phyloP scores from a whole-genome alignment of 2,329 filamentous ascomycete genomes.

The Emericellopsis cladophorae region DNA sequence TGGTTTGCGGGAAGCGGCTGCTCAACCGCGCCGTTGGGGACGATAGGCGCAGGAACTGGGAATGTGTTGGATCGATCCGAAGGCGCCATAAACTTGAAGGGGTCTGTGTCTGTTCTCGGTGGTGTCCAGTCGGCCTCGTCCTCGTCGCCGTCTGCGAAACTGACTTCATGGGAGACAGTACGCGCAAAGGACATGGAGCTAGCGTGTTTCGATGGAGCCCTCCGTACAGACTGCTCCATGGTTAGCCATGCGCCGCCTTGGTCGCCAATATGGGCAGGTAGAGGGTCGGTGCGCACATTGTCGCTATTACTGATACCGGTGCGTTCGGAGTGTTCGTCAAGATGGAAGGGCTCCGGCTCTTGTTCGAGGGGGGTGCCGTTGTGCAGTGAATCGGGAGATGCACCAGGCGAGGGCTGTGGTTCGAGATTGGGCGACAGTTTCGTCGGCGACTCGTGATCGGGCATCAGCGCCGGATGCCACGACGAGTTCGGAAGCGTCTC shows the following conservation, averaged over 20 bases:
- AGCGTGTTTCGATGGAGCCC: slow-evolving; percentile 26
- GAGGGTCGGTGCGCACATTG: no score
- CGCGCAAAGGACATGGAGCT: slow-evolving; percentile 52
- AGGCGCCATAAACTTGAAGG: slow-evolving; percentile 46
- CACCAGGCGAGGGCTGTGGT: slow-evolving; percentile 1
- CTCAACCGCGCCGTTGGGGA: slow-evolving; percentile 9
- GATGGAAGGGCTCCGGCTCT: slow-evolving; percentile 1
- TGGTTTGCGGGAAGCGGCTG: slow-evolving; percentile 34
- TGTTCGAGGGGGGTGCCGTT: slow-evolving; percentile 4
- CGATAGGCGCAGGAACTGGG: slow-evolving; percentile 26
- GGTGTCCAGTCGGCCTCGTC: slow-evolving; percentile 47
- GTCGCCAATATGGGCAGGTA: slow-evolving; percentile 1
- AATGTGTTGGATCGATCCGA: slow-evolving; percentile 51
- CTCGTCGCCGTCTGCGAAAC: slow-evolving; percentile 35
- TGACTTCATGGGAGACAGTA: slow-evolving; percentile 50
- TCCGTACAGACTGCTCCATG: slow-evolving; percentile 3
- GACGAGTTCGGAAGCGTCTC: slow-evolving; percentile 18
- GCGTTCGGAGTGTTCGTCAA: no score
- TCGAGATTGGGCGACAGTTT: slow-evolving; percentile 3
- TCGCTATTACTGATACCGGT: no score
- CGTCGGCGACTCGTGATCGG: slow-evolving; percentile 13
- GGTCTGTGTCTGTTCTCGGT: slow-evolving; percentile 38
- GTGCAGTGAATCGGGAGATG: slow-evolving; percentile 4
- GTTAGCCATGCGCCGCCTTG: slow-evolving; percentile 10
- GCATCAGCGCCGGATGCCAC: slow-evolving; percentile 28